Evolutionary conservation across 1,139 yeast genomes (phyloP).

Genomic region (Nematodospora anomalae): DNA sequence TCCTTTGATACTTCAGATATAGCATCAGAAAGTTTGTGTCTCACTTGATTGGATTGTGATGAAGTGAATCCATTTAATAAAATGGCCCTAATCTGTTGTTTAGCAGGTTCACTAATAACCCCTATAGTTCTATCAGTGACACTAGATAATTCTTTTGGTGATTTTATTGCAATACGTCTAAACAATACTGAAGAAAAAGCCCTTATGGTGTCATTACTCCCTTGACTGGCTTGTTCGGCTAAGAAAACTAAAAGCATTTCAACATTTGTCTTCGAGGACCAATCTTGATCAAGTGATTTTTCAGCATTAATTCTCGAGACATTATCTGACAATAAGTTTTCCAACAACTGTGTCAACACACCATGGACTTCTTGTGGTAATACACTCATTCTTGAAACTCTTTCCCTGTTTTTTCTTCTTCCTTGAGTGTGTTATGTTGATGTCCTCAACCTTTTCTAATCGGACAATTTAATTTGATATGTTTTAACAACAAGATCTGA

Average conservation of each 20-base stretch:
- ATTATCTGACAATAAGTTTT: conserved; percentile 78
- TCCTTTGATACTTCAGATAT: conserved; percentile 87
- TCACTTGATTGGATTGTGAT: conserved; percentile 64
- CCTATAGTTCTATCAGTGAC: conserved; percentile 81
- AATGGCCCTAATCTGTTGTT: conserved; percentile 60
- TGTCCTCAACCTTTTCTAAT: too few relatives aligned
- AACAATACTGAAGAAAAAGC: conserved; percentile 85
- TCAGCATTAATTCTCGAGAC: conserved; percentile 76
- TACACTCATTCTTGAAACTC: conserved; percentile 47
- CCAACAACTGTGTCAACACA: conserved; percentile 58
- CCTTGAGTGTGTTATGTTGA: too few relatives aligned
- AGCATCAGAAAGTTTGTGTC: conserved; percentile 93
- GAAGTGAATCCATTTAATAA: conserved; percentile 72
- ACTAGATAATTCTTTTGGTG: conserved; percentile 61
- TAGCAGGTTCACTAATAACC: conserved; percentile 57
- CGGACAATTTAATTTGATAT: too few relatives aligned
- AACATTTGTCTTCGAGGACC: conserved; percentile 66
- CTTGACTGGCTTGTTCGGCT: conserved; percentile 74
- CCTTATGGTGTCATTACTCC: conserved; percentile 53
- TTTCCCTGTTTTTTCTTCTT: too few relatives aligned
- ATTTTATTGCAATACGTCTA: conserved; percentile 80
- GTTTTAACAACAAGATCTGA: too few relatives aligned
- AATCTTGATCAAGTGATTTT: conserved; percentile 64
- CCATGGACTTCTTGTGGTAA: conserved; percentile 63
- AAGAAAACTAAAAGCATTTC: conserved; percentile 73